phyloP scores from a whole-genome alignment of 2,329 filamentous ascomycete genomes.

The Fonsecaea pedrosoi region DNA sequence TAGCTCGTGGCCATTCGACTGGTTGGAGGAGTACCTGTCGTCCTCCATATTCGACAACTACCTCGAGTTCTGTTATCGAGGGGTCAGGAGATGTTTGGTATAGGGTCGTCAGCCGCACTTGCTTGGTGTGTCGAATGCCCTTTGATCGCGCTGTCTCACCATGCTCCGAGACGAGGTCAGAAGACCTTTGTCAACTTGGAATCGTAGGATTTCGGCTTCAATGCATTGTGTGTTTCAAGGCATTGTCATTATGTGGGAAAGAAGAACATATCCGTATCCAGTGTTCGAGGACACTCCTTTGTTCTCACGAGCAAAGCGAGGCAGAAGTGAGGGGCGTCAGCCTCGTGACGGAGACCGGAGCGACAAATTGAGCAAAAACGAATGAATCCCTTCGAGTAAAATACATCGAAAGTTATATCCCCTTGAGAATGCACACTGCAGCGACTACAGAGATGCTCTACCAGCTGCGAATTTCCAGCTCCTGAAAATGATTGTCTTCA shows the following conservation, averaged over 20 bases:
- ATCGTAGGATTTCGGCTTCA: neutral
- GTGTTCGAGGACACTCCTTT: neutral
- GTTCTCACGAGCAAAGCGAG: neutral
- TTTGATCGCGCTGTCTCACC: neutral
- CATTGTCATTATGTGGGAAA: neutral
- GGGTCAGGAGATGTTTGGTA: neutral
- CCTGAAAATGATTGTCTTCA: neutral
- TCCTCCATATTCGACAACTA: neutral
- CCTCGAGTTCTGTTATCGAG: neutral
- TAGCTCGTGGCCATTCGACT: neutral
- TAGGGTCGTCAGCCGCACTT: neutral
- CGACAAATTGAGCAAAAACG: neutral
- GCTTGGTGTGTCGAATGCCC: neutral
- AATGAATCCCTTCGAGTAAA: no score
- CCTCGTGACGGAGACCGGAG: neutral
- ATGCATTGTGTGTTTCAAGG: neutral
- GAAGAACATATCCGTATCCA: neutral
- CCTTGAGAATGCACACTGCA: neutral
- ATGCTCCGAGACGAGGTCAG: neutral
- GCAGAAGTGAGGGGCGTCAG: conserved; percentile 8
- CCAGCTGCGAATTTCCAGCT: neutral
- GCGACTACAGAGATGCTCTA: neutral
- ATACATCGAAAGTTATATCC: neutral
- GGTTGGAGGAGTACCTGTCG: neutral
- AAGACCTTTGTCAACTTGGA: neutral